A percentile compares a stretch with the other conserved stretches of the same genome.
Evolutionary conservation across 345 rosid species (phyloP).

Genomic region (Arabidopsis arenosa): DNA sequence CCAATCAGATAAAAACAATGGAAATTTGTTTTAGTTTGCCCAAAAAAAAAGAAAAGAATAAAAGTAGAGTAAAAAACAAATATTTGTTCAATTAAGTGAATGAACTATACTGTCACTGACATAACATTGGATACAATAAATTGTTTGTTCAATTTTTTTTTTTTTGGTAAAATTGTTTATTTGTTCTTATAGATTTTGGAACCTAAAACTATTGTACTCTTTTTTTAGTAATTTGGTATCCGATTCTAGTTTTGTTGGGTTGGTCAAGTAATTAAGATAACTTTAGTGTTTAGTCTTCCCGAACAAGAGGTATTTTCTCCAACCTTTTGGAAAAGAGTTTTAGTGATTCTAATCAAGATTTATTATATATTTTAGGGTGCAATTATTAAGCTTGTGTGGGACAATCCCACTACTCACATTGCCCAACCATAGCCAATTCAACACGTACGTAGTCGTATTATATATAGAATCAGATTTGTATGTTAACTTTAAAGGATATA

Average conservation of each 20-base stretch:
- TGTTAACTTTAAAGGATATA: neutral
- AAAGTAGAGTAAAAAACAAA: neutral
- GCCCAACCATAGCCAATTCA: slow-evolving; percentile 25
- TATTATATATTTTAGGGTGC: slow-evolving; percentile 14
- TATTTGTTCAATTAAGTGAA: neutral
- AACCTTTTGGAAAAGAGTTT: slow-evolving; percentile 34
- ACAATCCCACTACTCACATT: slow-evolving; percentile 25
- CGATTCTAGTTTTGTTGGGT: slow-evolving; percentile 13
- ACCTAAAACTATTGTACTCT: neutral
- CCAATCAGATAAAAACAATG: neutral
- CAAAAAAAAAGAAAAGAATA: neutral
- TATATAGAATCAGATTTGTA: slow-evolving; percentile 19
- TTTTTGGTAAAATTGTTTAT: too few species aligned
- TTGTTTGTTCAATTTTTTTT: neutral
- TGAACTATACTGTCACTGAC: neutral
- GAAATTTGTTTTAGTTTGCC: neutral
- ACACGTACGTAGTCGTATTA: slow-evolving; percentile 40
- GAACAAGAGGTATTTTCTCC: slow-evolving; percentile 23
- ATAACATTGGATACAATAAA: neutral
- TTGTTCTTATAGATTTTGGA: neutral
- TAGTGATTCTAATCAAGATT: slow-evolving; percentile 30
- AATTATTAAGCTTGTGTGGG: slow-evolving; percentile 41
- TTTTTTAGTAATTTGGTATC: slow-evolving; percentile 11
- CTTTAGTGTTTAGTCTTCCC: slow-evolving; percentile 25
- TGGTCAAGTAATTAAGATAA: slow-evolving; percentile 8